phyloP scores from a whole-genome alignment of 2,329 filamentous ascomycete genomes.

The Trichoderma sp. region DNA sequence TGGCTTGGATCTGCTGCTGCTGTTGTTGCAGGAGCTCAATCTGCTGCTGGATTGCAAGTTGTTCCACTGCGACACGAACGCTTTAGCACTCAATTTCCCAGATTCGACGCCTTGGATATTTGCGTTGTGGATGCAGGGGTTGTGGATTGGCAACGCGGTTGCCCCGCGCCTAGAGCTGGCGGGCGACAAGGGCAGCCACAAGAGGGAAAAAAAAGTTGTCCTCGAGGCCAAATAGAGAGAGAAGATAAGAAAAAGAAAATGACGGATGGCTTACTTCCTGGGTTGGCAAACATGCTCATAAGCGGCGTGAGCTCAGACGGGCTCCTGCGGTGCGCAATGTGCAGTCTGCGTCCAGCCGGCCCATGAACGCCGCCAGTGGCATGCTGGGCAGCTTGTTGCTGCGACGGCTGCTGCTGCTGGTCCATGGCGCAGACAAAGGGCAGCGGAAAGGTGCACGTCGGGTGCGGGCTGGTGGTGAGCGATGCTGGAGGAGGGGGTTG shows the following conservation, averaged over 20 bases:
- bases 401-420: constrained; percentile 53
- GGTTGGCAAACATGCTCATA: constrained; percentile 83
- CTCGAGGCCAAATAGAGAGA: not conserved
- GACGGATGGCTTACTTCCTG: constrained; percentile 57
- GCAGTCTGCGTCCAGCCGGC: constrained; percentile 81
- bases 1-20: constrained; percentile 94
- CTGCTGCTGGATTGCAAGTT: constrained; percentile 95
- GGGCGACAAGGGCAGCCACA: constrained; percentile 1
- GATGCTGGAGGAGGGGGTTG: constrained; percentile 12
- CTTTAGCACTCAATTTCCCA: constrained; percentile 23
- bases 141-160: constrained; percentile 7
- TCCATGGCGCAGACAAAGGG: constrained; percentile 57
- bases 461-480: constrained; percentile 33
- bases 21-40: constrained; percentile 97
- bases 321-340: constrained; percentile 95
- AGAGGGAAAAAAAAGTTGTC: not conserved
- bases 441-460: constrained; percentile 46
- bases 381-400: constrained; percentile 44
- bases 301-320: constrained; percentile 95
- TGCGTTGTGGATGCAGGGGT: not conserved
- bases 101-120: not conserved
- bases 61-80: constrained; percentile 67
- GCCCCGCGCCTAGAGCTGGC: constrained; percentile 10
- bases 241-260: not conserved
- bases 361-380: constrained; percentile 61